phyloP scores from a whole-genome alignment of 768 basidiomycete genomes.

The Tricholoma bakamatsutake region DNA sequence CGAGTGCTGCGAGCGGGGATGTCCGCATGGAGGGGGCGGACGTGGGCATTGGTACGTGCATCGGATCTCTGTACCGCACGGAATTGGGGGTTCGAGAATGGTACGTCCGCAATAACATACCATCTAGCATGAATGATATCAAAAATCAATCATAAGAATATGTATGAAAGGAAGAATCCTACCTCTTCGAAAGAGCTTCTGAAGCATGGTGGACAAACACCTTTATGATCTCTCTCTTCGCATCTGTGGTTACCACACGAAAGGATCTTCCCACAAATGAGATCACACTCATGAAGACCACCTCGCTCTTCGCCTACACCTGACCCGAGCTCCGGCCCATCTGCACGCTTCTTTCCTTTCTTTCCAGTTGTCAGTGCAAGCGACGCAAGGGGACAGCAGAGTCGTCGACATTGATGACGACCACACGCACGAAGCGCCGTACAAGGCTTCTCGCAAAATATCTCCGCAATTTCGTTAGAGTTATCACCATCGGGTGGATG shows the following conservation, averaged over 20 bases:
- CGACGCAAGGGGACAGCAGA: constrained; percentile 86
- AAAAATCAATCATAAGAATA: not conserved
- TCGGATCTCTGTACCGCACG: constrained; percentile 74
- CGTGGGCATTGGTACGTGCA: constrained; percentile 78
- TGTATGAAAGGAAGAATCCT: not conserved
- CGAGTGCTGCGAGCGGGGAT: constrained; percentile 66
- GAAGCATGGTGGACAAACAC: constrained; percentile 77
- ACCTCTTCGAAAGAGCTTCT: constrained; percentile 92
- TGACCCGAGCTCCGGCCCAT: constrained; percentile 13
- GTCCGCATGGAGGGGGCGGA: constrained; percentile 73
- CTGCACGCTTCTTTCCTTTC: constrained; percentile 57
- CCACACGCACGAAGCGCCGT: constrained; percentile 76
- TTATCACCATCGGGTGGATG: constrained; percentile 25
- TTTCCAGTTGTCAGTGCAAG: constrained; percentile 38
- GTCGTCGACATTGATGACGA: constrained; percentile 74
- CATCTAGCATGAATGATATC: constrained; percentile 35
- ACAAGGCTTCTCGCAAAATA: constrained; percentile 80
- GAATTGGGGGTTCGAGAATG: constrained; percentile 80
- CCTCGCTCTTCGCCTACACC: constrained; percentile 51
- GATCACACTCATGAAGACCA: constrained; percentile 79
- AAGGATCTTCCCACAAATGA: constrained; percentile 70
- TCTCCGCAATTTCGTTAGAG: constrained; percentile 33
- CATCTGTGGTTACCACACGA: constrained; percentile 78
- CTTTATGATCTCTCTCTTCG: constrained; percentile 75
- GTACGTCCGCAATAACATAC: constrained; percentile 85